A percentile compares a stretch with the other conserved stretches of the same genome.
phyloP scores from a whole-genome alignment of 805 yeast species.

The Blastobotrys terrestris region DNA sequence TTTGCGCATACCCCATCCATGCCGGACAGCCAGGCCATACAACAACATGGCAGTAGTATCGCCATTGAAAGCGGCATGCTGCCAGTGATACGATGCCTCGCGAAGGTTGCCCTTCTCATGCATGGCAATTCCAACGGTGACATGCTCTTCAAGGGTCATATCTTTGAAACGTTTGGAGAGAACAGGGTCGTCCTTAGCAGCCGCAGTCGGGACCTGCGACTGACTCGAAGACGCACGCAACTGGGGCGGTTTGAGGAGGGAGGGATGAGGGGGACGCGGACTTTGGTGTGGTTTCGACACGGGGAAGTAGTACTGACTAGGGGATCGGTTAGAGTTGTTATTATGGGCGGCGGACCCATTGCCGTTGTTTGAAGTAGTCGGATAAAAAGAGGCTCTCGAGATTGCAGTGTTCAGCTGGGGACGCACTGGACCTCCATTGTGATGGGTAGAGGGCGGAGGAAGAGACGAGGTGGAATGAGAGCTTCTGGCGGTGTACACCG shows the following conservation, averaged over 20 bases:
- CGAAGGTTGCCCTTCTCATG: conserved; percentile 54
- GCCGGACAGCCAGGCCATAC: conserved; percentile 59
- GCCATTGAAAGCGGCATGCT: conserved; percentile 57
- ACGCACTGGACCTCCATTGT: too few species aligned
- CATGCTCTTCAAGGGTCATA: conserved; percentile 26
- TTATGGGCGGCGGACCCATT: neutral
- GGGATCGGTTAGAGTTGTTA: neutral
- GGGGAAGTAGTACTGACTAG: conserved; percentile 5
- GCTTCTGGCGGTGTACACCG: neutral
- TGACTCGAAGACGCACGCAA: neutral
- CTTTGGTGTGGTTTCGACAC: neutral
- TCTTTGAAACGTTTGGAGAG: conserved; percentile 15
- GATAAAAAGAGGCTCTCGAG: neutral
- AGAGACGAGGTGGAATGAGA: neutral
- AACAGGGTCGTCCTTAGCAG: conserved; percentile 2
- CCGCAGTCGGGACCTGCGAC: neutral
- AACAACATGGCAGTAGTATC: conserved; percentile 60
- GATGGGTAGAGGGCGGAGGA: neutral
- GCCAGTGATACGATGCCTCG: conserved; percentile 65
- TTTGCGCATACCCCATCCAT: conserved; percentile 62
- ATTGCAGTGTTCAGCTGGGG: neutral
- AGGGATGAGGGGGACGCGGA: conserved; percentile 1
- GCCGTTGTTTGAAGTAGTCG: neutral
- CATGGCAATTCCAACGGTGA: conserved; percentile 30
- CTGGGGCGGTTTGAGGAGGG: neutral